These are phyloP conservation scores for Telfairia occidentalis DNA, from an alignment of 331 rosid genomes.

Conservation along the genomic window DNA sequence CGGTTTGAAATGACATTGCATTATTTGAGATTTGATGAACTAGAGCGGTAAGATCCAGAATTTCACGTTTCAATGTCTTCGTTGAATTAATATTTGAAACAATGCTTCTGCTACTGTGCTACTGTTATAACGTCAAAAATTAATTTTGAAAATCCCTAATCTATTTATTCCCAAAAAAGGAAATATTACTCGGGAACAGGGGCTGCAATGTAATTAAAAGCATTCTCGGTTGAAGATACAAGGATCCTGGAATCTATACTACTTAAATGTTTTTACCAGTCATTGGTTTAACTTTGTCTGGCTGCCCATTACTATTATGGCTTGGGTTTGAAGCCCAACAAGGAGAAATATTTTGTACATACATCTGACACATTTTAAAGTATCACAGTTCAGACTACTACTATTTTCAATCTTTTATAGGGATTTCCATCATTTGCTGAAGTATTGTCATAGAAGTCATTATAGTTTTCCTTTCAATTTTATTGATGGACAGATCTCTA, in stretches of 20 bases:
- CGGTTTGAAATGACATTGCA: constrained; percentile 72
- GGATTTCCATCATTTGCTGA: not conserved
- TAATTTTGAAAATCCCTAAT: not conserved
- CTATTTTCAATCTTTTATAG: not conserved
- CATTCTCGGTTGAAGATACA: not conserved
- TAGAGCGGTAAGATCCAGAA: constrained; percentile 54
- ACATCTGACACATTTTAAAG: not conserved
- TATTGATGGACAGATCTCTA: constrained; percentile 70
- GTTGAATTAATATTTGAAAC: not conserved
- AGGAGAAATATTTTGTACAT: not conserved
- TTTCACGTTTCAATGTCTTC: not conserved
- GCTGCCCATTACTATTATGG: not conserved
- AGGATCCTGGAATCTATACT: not conserved
- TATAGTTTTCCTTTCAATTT: constrained; percentile 39
- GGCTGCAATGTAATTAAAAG: not conserved
- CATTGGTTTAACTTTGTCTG: not conserved
- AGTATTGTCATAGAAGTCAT: not conserved
- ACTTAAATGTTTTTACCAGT: not conserved
- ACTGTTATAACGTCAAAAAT: too few species aligned
- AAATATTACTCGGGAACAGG: not conserved
- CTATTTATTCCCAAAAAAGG: not conserved
- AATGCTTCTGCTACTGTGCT: not conserved
- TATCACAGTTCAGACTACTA: not conserved
- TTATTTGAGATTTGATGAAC: constrained; percentile 73
- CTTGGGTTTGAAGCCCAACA: constrained; percentile 1